phyloP scores from a whole-genome alignment of 2,329 filamentous ascomycete genomes.

The Epichloe gansuensis region DNA sequence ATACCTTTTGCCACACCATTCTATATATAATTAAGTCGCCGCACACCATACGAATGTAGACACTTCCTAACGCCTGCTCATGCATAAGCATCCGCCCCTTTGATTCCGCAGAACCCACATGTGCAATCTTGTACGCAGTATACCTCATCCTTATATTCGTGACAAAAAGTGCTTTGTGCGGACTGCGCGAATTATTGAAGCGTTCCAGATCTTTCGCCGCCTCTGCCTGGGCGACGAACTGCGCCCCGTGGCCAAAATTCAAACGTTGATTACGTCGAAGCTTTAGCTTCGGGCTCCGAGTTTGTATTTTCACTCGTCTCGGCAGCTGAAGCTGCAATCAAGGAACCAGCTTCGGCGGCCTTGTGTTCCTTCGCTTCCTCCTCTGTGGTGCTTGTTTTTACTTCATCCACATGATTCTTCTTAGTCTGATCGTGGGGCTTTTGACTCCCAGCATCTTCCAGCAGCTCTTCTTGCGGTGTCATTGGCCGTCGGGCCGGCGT shows the following conservation, averaged over 20 bases:
- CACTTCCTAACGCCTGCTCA: not conserved
- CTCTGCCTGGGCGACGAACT: too few relatives aligned
- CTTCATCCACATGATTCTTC: not conserved
- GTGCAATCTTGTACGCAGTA: not conserved
- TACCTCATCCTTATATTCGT: too few relatives aligned
- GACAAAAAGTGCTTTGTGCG: too few relatives aligned
- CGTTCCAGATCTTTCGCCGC: too few relatives aligned
- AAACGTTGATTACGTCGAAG: not conserved
- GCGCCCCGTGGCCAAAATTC: too few relatives aligned
- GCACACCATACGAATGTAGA: not conserved
- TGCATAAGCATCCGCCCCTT: not conserved
- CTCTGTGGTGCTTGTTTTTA: not conserved
- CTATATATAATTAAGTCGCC: not conserved
- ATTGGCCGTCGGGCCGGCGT: constrained; percentile 14
- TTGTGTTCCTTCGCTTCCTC: not conserved
- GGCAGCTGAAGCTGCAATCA: not conserved
- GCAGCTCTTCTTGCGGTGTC: constrained; percentile 19
- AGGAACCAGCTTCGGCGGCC: not conserved
- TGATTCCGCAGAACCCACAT: not conserved
- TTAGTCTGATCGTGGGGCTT: not conserved
- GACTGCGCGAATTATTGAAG: too few relatives aligned
- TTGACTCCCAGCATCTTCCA: constrained; percentile 4
- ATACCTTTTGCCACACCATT: not conserved
- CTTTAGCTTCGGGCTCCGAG: not conserved
- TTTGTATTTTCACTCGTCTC: not conserved